Evolutionary conservation across 2,329 filamentous ascomycete species (phyloP), one percentile per base, ranked within the genome.

Genomic region (Alternaria novae-zelandiae): DNA sequence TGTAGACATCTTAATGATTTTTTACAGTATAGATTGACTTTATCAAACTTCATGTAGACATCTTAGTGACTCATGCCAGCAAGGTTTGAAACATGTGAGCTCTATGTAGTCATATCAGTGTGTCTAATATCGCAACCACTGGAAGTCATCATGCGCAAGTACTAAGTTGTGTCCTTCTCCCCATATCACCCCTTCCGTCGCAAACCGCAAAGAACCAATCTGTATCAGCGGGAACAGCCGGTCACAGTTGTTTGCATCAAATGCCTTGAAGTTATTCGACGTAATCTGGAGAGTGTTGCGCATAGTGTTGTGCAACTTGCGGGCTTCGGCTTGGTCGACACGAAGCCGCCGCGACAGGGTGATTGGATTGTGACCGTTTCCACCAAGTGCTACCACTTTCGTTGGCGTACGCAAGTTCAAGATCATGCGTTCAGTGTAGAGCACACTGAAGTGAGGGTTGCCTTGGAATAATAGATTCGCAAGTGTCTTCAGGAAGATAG

Each of bases 91-190:
- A 0, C 15, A 15, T 11, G 4, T 12, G 0, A 12, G 12, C 3
- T 6, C 11, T 3, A 30, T 6, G 28, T 30, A 12, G 28, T 30
- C 28, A 30, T 2, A 30, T 30, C 5, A 30, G 28, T 5, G 10
- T 20, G 11, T 8, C 65, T 65, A 70, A 61, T 73, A 76, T 44
- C 64, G 63, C 20, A 76, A 56, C 74, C 74, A 76, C 47, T 74
- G 74, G 30, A 76, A 76, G 41, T 75, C 72, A 41, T 71, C 67
- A 20, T 74, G 68, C 10, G 73, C 73, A n/a, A 76, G 61, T 43
- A 76, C 71, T 43, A 76, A 12, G 43, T 76, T 75, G 26, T 75
- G 69, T 9, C 74, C 74, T 26, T 76, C 71, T 10, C 72, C 74
- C 72, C 72, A 75, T 3, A 76, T 56, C 21, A 66, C 36, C 21